Evolutionary conservation across 352 stramenopile genomes (phyloP).

Genomic region (Pilasporangium apinafurcum): DNA sequence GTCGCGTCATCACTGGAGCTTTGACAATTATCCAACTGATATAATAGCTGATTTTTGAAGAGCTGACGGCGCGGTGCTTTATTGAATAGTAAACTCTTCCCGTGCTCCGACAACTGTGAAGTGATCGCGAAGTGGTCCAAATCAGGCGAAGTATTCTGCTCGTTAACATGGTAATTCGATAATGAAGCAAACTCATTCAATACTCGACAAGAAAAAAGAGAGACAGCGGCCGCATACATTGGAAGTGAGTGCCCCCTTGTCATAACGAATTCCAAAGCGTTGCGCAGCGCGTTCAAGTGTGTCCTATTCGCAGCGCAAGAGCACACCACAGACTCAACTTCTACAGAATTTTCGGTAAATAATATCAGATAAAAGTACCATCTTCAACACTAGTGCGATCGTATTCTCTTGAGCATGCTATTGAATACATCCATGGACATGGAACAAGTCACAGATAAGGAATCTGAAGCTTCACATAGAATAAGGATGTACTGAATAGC

Average conservation of each 20-base stretch:
- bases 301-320: neutral
- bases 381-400: constrained; percentile 15
- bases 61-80: constrained; percentile 13
- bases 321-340: neutral
- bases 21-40: neutral
- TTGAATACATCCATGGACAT: too few relatives aligned
- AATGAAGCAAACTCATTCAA: neutral
- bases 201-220: constrained; percentile 5
- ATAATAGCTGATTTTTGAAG: constrained; percentile 11
- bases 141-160: constrained; percentile 26
- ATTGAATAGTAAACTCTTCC: constrained; percentile 19
- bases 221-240: constrained; percentile 1
- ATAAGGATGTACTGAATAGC: neutral
- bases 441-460: neutral
- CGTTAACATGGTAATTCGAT: neutral
- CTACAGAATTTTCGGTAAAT: neutral
- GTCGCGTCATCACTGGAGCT: neutral
- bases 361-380: constrained; percentile 4
- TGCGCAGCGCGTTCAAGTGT: constrained; percentile 7
- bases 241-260: constrained; percentile 11
- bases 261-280: constrained; percentile 19
- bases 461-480: neutral
- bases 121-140: constrained; percentile 31
- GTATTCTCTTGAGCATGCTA: constrained; percentile 35
- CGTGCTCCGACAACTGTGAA: constrained; percentile 27